A percentile compares a stretch with the other conserved stretches of the same genome.
Evolutionary conservation across 768 basidiomycete genomes (phyloP).

Genomic region (Leucogyrophana mollusca): DNA sequence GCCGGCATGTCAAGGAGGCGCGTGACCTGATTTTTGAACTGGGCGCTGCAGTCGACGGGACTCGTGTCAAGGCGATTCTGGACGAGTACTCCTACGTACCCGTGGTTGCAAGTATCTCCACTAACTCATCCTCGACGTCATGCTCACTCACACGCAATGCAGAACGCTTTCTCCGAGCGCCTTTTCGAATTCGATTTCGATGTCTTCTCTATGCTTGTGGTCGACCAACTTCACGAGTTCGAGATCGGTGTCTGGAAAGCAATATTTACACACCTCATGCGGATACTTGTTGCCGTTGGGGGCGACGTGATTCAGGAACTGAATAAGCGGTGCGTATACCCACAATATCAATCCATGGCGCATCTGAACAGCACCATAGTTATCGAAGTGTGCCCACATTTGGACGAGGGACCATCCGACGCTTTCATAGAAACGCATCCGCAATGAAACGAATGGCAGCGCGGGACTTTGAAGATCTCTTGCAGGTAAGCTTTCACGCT

Average conservation of each 20-base stretch:
- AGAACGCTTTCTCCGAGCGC: constrained; percentile 36
- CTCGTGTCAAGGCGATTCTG: constrained; percentile 3
- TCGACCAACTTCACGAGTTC: constrained; percentile 24
- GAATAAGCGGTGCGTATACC: constrained; percentile 14
- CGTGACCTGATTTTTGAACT: constrained; percentile 7
- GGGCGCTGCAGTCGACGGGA: constrained; percentile 3
- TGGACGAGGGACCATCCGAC: constrained; percentile 29
- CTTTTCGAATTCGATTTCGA: constrained; percentile 13
- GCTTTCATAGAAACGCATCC: constrained; percentile 31
- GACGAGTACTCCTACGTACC: neutral
- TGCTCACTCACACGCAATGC: neutral
- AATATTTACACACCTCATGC: constrained; percentile 19
- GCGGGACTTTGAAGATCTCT: constrained; percentile 37
- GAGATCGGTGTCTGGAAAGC: constrained; percentile 24
- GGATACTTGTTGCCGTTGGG: constrained; percentile 13
- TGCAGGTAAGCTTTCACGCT: constrained; percentile 26
- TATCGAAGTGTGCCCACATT: constrained; percentile 31
- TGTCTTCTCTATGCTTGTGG: constrained; percentile 11
- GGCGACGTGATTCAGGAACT: constrained; percentile 8
- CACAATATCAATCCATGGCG: neutral
- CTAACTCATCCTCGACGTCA: neutral
- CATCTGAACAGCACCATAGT: constrained; percentile 17
- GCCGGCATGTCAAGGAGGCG: constrained; percentile 4
- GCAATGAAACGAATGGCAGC: constrained; percentile 34
- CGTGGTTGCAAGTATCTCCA: constrained; percentile 7